These are phyloP conservation scores for Fusarium irregulare DNA, from an alignment of 2,329 filamentous ascomycete species.

Conservation along the genomic window DNA sequence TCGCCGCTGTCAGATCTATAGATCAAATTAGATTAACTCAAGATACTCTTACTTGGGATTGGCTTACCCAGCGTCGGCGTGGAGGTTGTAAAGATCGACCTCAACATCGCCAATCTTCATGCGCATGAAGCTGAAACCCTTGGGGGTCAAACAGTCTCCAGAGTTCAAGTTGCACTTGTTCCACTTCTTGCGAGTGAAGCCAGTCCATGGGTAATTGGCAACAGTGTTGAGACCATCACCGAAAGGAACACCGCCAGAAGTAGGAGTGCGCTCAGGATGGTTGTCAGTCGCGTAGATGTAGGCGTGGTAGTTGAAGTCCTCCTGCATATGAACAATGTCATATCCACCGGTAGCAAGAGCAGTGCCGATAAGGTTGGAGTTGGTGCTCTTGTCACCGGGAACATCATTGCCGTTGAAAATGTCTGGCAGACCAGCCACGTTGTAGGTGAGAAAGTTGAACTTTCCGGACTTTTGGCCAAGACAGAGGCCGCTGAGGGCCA, in stretches of 20 bases:
- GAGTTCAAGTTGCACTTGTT: constrained; percentile 66
- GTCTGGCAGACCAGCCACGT: constrained; percentile 69
- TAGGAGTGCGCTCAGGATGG: constrained; percentile 70
- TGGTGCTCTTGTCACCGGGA: constrained; percentile 67
- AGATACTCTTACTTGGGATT: fast-evolving
- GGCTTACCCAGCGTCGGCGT: constrained; percentile 67
- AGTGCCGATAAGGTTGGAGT: constrained; percentile 66
- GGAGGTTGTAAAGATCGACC: constrained; percentile 74
- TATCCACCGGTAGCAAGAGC: constrained; percentile 67
- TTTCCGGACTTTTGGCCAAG: constrained; percentile 44
- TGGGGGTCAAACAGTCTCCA: constrained; percentile 74
- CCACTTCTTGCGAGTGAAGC: constrained; percentile 69
- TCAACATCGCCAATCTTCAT: constrained; percentile 64
- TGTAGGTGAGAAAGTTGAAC: constrained; percentile 67
- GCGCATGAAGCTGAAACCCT: constrained; percentile 77
- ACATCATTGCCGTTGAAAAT: constrained; percentile 70
- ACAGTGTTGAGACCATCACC: constrained; percentile 74
- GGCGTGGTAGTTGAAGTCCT: constrained; percentile 77
- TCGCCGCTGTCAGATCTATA: constrained; percentile 62
- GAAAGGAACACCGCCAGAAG: constrained; percentile 72
- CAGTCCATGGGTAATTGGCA: constrained; percentile 66
- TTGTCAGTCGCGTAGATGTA: constrained; percentile 70
- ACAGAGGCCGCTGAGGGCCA: constrained; percentile 7
- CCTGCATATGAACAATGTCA: constrained; percentile 73
- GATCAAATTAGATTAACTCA: not conserved